phyloP scores from a whole-genome alignment of 768 basidiomycete species.

The Auricularia heimuer region DNA sequence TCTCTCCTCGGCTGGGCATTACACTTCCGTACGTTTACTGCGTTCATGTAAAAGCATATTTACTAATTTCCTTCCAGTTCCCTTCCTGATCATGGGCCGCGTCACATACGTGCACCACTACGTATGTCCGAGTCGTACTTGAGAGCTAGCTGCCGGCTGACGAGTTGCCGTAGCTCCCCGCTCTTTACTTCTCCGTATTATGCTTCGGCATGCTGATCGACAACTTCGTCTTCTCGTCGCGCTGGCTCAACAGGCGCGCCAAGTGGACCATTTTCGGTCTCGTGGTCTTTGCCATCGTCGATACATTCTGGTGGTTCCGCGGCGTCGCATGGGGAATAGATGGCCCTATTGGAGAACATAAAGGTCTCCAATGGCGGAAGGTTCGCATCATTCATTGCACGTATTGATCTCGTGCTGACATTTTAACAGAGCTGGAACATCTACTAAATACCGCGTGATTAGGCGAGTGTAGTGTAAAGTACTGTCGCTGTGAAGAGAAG shows the following conservation, averaged over 20 bases:
- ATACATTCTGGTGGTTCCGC: constrained; percentile 94
- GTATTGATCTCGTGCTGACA: not conserved
- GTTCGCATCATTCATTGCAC: constrained; percentile 16
- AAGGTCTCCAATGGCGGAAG: constrained; percentile 72
- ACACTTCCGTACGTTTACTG: constrained; percentile 61
- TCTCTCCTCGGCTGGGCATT: constrained; percentile 87
- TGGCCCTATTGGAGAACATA: constrained; percentile 74
- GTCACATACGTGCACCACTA: constrained; percentile 96
- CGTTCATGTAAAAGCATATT: not conserved
- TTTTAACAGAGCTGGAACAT: constrained; percentile 18
- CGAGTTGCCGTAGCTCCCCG: constrained; percentile 56
- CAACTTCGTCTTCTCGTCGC: constrained; percentile 82
- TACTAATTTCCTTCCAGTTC: constrained; percentile 40
- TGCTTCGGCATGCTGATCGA: constrained; percentile 88
- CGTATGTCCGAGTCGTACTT: constrained; percentile 37
- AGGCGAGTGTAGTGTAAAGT: not conserved
- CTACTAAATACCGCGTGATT: constrained; percentile 9
- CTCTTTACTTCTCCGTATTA: constrained; percentile 91
- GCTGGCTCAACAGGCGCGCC: constrained; percentile 46
- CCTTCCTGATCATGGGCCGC: constrained; percentile 97
- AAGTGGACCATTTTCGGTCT: constrained; percentile 68
- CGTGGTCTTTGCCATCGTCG: constrained; percentile 47
- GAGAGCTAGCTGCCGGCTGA: not conserved
- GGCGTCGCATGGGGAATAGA: constrained; percentile 83
- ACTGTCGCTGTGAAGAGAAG: too few relatives aligned